A percentile compares a stretch with the other conserved stretches of the same genome.
phyloP scores from a whole-genome alignment of 306 rosid genomes.

The Chamaecrista fasciculata region DNA sequence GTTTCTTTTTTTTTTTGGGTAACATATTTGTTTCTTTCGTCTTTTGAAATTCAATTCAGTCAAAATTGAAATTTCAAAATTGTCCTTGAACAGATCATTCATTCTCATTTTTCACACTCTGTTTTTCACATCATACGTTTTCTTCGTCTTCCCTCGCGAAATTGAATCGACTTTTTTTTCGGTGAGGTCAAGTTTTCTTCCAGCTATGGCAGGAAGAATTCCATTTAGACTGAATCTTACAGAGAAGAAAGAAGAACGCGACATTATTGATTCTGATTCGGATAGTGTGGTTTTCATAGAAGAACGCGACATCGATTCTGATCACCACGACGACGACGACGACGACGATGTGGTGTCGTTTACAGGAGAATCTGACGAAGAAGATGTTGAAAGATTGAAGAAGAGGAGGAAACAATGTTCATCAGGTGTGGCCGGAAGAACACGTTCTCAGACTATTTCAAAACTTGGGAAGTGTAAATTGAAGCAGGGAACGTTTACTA shows the following conservation, averaged over 20 bases:
- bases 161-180: not conserved
- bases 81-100: too few relatives aligned
- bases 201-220: too few relatives aligned
- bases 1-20: too few relatives aligned
- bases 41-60: too few relatives aligned
- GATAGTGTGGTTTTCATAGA: not conserved
- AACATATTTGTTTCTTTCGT: too few relatives aligned
- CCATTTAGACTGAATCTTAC: too few relatives aligned
- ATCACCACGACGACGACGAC: not conserved
- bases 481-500: constrained; percentile 28
- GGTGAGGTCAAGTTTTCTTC: not conserved
- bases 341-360: not conserved
- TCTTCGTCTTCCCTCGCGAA: not conserved
- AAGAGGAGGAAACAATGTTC: too few relatives aligned
- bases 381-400: not conserved
- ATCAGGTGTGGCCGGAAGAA: constrained; percentile 33
- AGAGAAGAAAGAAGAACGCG: too few relatives aligned
- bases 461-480: not conserved
- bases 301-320: too few relatives aligned
- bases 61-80: too few relatives aligned
- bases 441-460: constrained; percentile 28
- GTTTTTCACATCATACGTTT: too few relatives aligned
- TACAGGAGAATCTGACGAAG: not conserved
- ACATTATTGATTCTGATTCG: not conserved
- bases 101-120: too few relatives aligned